Percentiles rank a stretch among this genome's conserved stretches.
Evolutionary conservation across 495 filamentous ascomycete species (phyloP).

Genomic region (Penicillium verhagenii): DNA sequence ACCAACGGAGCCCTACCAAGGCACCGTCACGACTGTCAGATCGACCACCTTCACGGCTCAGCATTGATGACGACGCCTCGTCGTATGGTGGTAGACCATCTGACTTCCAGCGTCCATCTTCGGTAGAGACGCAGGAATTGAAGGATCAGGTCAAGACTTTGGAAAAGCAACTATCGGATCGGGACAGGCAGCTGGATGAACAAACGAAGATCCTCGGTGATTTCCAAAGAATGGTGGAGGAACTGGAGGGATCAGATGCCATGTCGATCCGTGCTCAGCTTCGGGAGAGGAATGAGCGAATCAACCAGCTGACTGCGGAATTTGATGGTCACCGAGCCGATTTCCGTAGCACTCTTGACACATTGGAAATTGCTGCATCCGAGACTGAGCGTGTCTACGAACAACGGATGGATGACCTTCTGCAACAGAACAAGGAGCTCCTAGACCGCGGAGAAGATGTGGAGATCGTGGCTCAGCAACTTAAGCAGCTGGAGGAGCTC

Average conservation of each 20-base stretch:
- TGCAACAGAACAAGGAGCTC: slow-evolving; percentile 77
- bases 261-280: slow-evolving; percentile 75
- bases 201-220: slow-evolving; percentile 78
- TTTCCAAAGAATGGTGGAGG: slow-evolving; percentile 44
- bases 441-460: slow-evolving; percentile 85
- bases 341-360: slow-evolving; percentile 95
- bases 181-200: slow-evolving; percentile 82
- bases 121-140: slow-evolving; percentile 48
- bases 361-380: slow-evolving; percentile 89
- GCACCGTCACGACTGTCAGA: slow-evolving; percentile 43
- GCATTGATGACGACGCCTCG: slow-evolving; percentile 36
- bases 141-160: slow-evolving; percentile 65
- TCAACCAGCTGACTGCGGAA: slow-evolving; percentile 84
- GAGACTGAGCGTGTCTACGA: slow-evolving; percentile 99
- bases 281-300: slow-evolving; percentile 95
- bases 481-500: slow-evolving; percentile 93
- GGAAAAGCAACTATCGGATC: slow-evolving; percentile 71
- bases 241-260: slow-evolving; percentile 76
- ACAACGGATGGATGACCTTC: slow-evolving; percentile 83
- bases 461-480: slow-evolving; percentile 80
- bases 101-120: slow-evolving; percentile 45
- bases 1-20: slow-evolving; percentile 43
- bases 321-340: slow-evolving; percentile 95
- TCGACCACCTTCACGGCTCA: slow-evolving; percentile 43
- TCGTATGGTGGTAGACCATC: slow-evolving; percentile 39